A percentile compares a stretch with the other conserved stretches of the same genome.
Evolutionary conservation across 352 stramenopile species (phyloP).

Genomic region (Pythium aphanidermatum): DNA sequence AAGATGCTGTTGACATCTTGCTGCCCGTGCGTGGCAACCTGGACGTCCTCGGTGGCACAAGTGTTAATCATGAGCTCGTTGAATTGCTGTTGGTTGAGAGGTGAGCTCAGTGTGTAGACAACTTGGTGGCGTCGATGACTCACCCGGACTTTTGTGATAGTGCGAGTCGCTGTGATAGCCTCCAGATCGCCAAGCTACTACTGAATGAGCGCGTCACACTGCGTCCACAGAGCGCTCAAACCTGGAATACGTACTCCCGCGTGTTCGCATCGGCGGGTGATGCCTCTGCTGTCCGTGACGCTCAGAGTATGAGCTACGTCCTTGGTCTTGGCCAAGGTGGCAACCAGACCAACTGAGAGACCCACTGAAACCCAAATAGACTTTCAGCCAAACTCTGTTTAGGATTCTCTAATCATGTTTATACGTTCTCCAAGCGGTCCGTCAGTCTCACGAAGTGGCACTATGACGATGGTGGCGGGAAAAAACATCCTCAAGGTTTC

Average conservation of each 20-base stretch:
- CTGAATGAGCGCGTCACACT: constrained; percentile 75
- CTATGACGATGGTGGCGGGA: background rate
- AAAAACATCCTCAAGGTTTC: background rate
- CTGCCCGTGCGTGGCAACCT: constrained; percentile 58
- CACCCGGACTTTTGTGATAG: constrained; percentile 19
- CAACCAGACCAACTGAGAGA: constrained; percentile 46
- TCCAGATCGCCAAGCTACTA: constrained; percentile 69
- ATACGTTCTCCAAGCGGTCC: too few species aligned
- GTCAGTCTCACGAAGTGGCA: constrained; percentile 4
- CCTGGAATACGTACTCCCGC: constrained; percentile 71
- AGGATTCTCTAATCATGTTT: too few species aligned
- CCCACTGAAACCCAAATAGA: background rate
- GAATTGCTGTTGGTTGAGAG: constrained; percentile 76
- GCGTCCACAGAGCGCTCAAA: constrained; percentile 72
- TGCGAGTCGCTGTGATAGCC: constrained; percentile 58
- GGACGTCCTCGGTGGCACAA: constrained; percentile 63
- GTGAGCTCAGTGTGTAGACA: constrained; percentile 32
- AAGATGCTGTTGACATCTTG: constrained; percentile 47
- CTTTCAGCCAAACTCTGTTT: too few species aligned
- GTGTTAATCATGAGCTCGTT: constrained; percentile 66
- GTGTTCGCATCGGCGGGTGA: constrained; percentile 68
- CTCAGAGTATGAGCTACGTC: constrained; percentile 88
- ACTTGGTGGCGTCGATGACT: too few species aligned
- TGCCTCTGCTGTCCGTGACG: constrained; percentile 63
- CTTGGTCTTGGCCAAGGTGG: constrained; percentile 72